Base-by-base conservation (phyloP, 2,329 filamentous ascomycete species). In the Aspergillus proliferans region DNA sequence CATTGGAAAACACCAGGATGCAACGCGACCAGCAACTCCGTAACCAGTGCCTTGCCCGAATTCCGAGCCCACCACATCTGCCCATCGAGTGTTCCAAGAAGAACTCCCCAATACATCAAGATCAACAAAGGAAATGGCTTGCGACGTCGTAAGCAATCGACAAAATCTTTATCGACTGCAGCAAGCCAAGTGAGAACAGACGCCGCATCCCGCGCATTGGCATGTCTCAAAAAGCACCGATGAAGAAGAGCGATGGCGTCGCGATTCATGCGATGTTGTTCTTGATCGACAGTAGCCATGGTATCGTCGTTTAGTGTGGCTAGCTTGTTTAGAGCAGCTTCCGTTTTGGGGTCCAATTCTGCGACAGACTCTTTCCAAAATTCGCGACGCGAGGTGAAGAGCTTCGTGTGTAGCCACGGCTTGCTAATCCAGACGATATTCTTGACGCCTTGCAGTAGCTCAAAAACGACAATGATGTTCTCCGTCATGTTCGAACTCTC, bases 351-450 rank as follows among this genome's bases (percentile, higher is more conserved):
- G 26, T 69, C 66, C 22, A 67, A 28, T 15, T 47, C 48, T 3
- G 46, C 46, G 1, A 47, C 14, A 9, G 68, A 65, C 19, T 70
- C 57, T 6, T 70, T 74, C 72, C 75, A 76, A 53, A 76, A 75
- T 18, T 64, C 62, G 1, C 58, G 57, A 36, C 69, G 72, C 3
- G 67, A 67, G 21, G 68, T 73, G 59, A 79, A 81, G 1, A 80
- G 64, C 66, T 75, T 78, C 14, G 74, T 71, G 54, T 80, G 76
- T 54, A 81, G 73, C 52, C 66, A 69, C 1, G 62, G 52, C 14
- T 56, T 55, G 18, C 61, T 63, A 30, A 67, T 64, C 2, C 47
- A 52, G 28, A 63, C 58, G 19, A 70, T 70, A 3, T 68, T 68
- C 24, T 55, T 63, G 26, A 66, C 60, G 0, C 67, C 67, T 44